Evolutionary conservation across 2,329 filamentous ascomycete species (phyloP), one percentile per base, ranked within the genome.

Genomic region (Didymella segeticola): DNA sequence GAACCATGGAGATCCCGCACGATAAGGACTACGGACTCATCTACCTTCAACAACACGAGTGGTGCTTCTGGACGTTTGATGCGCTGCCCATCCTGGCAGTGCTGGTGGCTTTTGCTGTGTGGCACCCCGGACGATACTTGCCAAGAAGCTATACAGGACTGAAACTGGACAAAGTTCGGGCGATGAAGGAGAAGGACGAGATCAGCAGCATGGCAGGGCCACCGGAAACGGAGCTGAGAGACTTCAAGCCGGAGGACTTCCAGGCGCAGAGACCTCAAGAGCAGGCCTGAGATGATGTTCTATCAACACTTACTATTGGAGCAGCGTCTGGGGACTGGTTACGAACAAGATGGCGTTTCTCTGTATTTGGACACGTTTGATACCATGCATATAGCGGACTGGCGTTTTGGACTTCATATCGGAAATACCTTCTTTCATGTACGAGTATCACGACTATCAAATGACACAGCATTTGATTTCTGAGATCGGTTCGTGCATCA

Each of bases 21-120:
- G 82, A 81, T 45, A 64, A 63, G 43, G 55, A 62, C 14, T 67
- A 70, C 0, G 79, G 78, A n/a, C 68, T 81, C 6, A 75, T 77
- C 14, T 84, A 84, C 58, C 69, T 79, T 1, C 81, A 82, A 60
- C 73, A 64, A 4, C 77, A 80, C 19, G 81, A 84, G 57, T 83
- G 82, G 78, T 78, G 79, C 23, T 80, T 84, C 50, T 84, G 80
- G 73, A 74, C 77, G 2, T 79, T 84, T 12, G 82, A 84, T 54
- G 75, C 78, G 0, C 53, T 81, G 6, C 80, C 81, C 0, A 81
- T 82, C 71, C 55, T 79, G 3, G 64, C 76, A 0, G 80, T 82
- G 5, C 74, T 84, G 27, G 65, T 75, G 1, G 72, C 81, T 1
- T 80, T 84, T 53, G 80, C 78, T 4, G 61, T 81, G 30, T 83